phyloP scores from a whole-genome alignment of 352 stramenopile species.

The Pythium myriotylum region DNA sequence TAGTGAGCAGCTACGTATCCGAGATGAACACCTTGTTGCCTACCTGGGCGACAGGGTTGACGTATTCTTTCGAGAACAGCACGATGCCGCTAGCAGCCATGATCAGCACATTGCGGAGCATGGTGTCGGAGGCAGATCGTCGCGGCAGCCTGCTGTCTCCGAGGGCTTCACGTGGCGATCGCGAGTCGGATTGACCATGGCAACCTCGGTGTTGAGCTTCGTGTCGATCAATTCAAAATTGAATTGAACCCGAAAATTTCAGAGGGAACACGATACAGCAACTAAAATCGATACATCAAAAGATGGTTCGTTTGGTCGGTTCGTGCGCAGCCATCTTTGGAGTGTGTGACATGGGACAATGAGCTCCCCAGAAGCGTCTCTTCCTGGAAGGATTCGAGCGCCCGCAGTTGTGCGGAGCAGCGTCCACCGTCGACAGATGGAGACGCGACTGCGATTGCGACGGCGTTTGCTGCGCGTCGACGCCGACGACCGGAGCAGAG shows the following conservation, averaged over 20 bases:
- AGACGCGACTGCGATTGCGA: constrained; percentile 42
- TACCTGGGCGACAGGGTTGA: constrained; percentile 85
- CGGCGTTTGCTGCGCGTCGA: constrained; percentile 50
- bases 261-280: background rate
- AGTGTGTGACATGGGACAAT: constrained; percentile 20
- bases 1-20: background rate
- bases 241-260: constrained; percentile 27
- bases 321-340: background rate
- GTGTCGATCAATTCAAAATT: constrained; percentile 13
- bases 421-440: constrained; percentile 29
- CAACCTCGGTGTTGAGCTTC: background rate
- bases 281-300: background rate
- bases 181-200: background rate
- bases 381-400: background rate
- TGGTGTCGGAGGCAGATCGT: constrained; percentile 22
- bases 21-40: background rate
- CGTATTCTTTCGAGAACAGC: constrained; percentile 93
- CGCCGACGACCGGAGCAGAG: constrained; percentile 1
- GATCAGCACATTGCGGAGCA: constrained; percentile 93
- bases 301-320: background rate
- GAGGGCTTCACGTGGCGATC: background rate
- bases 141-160: background rate
- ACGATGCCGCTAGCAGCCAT: constrained; percentile 92
- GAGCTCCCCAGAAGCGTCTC: background rate
- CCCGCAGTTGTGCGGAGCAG: background rate